Percentiles rank a stretch among this genome's conserved stretches.
Conservation (phyloP, 164 flowering plant genomes). For the Hamamelis virginiana region DNA sequence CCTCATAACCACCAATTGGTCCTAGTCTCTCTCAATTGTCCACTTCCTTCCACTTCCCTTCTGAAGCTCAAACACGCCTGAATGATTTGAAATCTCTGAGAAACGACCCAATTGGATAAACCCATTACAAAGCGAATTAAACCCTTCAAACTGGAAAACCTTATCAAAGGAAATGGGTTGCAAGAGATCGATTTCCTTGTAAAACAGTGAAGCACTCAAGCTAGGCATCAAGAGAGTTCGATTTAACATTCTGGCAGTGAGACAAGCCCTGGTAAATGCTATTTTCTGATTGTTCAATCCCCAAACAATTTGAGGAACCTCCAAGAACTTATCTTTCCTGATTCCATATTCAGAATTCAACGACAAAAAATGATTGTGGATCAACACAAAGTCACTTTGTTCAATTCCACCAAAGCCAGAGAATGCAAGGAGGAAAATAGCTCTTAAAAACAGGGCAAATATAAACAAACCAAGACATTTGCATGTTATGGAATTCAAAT, state of each 20-base stretch:
- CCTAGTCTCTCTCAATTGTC: constrained; percentile 79
- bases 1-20: constrained; percentile 61
- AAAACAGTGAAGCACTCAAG: constrained; percentile 91
- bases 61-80: constrained; percentile 41
- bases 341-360: constrained; percentile 25
- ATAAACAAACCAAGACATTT: constrained; percentile 54
- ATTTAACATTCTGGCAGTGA: constrained; percentile 79
- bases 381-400: constrained; percentile 13
- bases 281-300: constrained; percentile 97
- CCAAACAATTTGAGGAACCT: constrained; percentile 97
- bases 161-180: constrained; percentile 80
- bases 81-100: constrained; percentile 49
- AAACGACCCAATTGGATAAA: constrained; percentile 71
- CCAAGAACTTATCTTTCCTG: constrained; percentile 60
- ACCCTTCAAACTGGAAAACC: constrained; percentile 69
- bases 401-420: constrained; percentile 25
- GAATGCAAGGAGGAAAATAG: constrained; percentile 32
- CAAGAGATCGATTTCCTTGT: constrained; percentile 79
- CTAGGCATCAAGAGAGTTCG: constrained; percentile 89
- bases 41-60: constrained; percentile 96
- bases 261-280: constrained; percentile 88
- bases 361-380: constrained; percentile 5
- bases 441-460: constrained; percentile 41
- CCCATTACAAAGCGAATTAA: constrained; percentile 74
- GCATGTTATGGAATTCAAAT: constrained; percentile 39